Evolutionary conservation across 73 alveolate genomes (phyloP), one percentile per base, ranked within the genome.

Genomic region (Paraurostyla sp.): DNA sequence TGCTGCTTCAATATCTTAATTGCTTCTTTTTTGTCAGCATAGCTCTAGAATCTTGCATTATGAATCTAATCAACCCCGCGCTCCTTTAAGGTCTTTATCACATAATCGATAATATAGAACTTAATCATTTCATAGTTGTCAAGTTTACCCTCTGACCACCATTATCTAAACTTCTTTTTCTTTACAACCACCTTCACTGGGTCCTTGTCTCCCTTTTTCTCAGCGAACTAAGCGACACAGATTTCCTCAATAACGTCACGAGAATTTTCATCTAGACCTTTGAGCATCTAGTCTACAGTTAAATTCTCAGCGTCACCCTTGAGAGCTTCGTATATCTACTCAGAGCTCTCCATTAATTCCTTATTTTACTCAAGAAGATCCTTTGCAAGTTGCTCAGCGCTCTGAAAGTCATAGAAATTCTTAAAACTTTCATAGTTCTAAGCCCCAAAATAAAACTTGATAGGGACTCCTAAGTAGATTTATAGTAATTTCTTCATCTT

Each of bases 81-180:
- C 23, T 52, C 30, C 30, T 52, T 6, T 52, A 52, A 35, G 13
- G 13, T 18, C 30, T 52, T 9, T 18, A 52, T 52, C 13, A 52
- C 69, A 25, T 35, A 52, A 20, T 52, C 69, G 23, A 52, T 52
- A 52, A 52, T 52, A 20, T 52, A 52, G 30, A 52, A 52, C 23
- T 52, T 52, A 4, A 52, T 52, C 23, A 18, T 25, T 35, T 52
- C 69, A 20, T 13, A 52, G 13, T 52, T 52, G 33, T 52, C 69
- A 13, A 52, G 13, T 52, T 52, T 52, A 35, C 69, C 69, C 33
- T 52, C 69, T 13, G 69, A 52, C 69, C 69, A 52, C 69, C 69
- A 52, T n/a, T 52, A 20, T 35, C 4, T 9, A 20, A 52, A 52
- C 33, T 52, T 52, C 69, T 52, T 52, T n/a, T 52, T n/a, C 23